Evolutionary conservation across 2,329 filamentous ascomycete genomes (phyloP).

Genomic region (Tothia fuscella): DNA sequence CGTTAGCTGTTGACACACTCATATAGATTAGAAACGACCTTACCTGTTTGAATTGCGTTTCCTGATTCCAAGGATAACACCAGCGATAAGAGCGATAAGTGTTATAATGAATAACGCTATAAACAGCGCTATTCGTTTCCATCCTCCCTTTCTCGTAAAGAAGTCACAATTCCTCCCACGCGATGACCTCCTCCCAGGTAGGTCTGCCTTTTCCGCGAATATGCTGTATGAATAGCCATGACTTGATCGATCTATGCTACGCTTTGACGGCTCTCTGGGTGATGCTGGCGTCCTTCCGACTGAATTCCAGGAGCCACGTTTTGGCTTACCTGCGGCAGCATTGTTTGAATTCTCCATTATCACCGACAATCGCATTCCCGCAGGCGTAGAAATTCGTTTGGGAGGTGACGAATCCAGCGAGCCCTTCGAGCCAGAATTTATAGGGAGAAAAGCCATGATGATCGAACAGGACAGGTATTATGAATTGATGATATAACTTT

Average conservation of each 20-base stretch:
- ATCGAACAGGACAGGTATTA: too few species aligned
- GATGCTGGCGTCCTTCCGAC: too few species aligned
- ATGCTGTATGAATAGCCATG: conserved; percentile 8
- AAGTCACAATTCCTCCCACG: neutral
- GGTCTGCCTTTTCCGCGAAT: conserved; percentile 3
- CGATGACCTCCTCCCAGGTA: neutral
- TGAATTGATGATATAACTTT: too few species aligned
- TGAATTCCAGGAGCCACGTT: too few species aligned
- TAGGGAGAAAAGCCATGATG: neutral
- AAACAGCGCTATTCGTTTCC: conserved; percentile 28
- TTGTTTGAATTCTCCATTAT: conserved; percentile 24
- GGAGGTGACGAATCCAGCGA: conserved; percentile 15
- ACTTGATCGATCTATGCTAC: too few species aligned
- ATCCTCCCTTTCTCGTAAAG: conserved; percentile 23
- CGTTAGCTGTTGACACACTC: too few species aligned
- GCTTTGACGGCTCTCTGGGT: conserved; percentile 1
- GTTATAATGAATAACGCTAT: conserved; percentile 20
- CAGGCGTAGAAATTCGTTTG: conserved; percentile 31
- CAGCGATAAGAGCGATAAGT: conserved; percentile 28
- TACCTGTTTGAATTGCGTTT: conserved; percentile 16
- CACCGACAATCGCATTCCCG: conserved; percentile 29
- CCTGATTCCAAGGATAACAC: conserved; percentile 30
- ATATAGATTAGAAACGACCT: neutral
- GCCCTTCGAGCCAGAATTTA: neutral
- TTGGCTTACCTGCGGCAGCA: conserved; percentile 12